Evolutionary conservation across 805 yeast genomes (phyloP), one percentile per base, ranked within the genome.

Genomic region (Schwanniomyces yamadae): DNA sequence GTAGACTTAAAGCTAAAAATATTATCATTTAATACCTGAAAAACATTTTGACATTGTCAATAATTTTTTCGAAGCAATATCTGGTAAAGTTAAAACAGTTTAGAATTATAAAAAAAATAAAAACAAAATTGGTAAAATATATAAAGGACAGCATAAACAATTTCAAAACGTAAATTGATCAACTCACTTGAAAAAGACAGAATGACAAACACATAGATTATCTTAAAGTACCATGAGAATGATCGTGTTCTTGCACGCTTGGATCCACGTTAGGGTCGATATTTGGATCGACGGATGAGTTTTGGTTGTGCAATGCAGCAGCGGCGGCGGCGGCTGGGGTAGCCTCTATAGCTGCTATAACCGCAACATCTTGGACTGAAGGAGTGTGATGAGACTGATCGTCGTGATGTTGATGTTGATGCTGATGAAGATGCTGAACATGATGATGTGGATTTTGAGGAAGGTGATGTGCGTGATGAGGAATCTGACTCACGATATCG

Each of bases 191-290:
- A n/a, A n/a, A n/a, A n/a, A n/a, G n/a, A n/a, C n/a, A n/a, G 10
- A 21, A 21, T 7, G 19, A 28, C n/a, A 16, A 16, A 16, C 30
- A 17, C 19, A n/a, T 31, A 19, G 12, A 14, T 34, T 27, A 44
- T 34, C 48, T 38, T 23, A 40, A 36, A 26, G 22, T 40, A 12
- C 56, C 56, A 46, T 59, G 66, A 15, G 66, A 53, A 39, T 63
- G 66, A 49, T 63, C 69, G 40, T 63, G 69, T 20, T 61, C 69
- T 45, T 59, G 70, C 31, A 64, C 71, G 39, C 63, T 62, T 4
- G 71, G 69, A 45, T 65, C 71, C 26, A 67, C 71, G 41, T 64
- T 66, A 7, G 72, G 70, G 43, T 67, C 73, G 38, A 67, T 65
- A 33, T 61, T 59, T n/a, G 71, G 63, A 44, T 66, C 73, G 25